Evolutionary conservation across 2,329 filamentous ascomycete genomes (phyloP).

Genomic region (Penicillium occitanis): DNA sequence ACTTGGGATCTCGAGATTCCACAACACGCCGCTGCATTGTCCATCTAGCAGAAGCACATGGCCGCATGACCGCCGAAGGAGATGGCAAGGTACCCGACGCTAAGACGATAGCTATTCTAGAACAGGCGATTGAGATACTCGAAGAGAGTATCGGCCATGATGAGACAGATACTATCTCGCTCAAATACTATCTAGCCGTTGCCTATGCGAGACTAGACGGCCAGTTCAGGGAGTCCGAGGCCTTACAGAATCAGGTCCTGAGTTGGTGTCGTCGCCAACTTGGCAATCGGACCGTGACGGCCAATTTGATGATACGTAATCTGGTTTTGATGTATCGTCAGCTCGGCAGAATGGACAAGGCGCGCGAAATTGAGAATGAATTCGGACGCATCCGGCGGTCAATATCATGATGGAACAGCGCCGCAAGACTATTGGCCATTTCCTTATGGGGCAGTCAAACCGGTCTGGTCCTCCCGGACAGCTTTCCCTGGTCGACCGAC

Average conservation of each 20-base stretch:
- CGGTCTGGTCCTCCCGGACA: background rate
- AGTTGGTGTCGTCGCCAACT: constrained; percentile 21
- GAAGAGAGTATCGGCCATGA: constrained; percentile 20
- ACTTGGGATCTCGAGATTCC: constrained; percentile 20
- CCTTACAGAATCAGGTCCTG: constrained; percentile 18
- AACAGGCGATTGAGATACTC: constrained; percentile 19
- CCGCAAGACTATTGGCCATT: background rate
- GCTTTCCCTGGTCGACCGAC: background rate
- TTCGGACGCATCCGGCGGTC: constrained; percentile 16
- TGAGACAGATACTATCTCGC: constrained; percentile 21
- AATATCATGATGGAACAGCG: background rate
- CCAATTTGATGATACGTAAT: constrained; percentile 22
- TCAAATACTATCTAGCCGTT: constrained; percentile 22
- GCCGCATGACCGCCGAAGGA: constrained; percentile 22
- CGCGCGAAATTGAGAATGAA: constrained; percentile 22
- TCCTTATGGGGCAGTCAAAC: background rate
- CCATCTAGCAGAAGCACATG: constrained; percentile 22
- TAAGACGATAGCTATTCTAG: constrained; percentile 17
- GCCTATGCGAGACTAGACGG: constrained; percentile 22
- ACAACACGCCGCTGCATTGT: constrained; percentile 22
- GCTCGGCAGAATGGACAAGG: constrained; percentile 22
- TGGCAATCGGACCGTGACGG: constrained; percentile 12
- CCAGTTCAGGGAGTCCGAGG: constrained; percentile 19
- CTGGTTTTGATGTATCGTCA: constrained; percentile 22
- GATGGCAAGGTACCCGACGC: constrained; percentile 18